Evolutionary conservation across 2,329 filamentous ascomycete species (phyloP).

Genomic region (Xylaria arbuscula): DNA sequence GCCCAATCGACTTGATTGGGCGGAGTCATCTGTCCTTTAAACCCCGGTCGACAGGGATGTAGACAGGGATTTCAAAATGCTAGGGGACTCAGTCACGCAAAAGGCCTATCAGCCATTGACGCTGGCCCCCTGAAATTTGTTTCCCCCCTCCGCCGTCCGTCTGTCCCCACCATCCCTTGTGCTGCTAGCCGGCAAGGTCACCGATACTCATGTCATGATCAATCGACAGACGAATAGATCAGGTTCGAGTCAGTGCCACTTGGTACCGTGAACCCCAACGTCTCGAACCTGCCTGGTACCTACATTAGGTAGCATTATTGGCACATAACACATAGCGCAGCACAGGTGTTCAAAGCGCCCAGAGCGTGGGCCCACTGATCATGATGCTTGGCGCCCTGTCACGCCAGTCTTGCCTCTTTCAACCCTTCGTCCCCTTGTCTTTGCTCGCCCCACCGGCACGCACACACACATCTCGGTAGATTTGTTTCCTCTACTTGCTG

Average conservation of each 20-base stretch:
- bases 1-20: conserved; percentile 29
- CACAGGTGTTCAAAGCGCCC: conserved; percentile 7
- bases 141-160: neutral
- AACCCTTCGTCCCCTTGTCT: conserved; percentile 13
- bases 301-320: conserved; percentile 7
- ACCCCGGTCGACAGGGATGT: conserved; percentile 31
- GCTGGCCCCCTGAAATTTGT: conserved; percentile 37
- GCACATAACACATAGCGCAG: neutral
- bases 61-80: too few species aligned
- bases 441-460: conserved; percentile 16
- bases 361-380: conserved; percentile 20
- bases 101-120: conserved; percentile 20
- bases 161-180: neutral
- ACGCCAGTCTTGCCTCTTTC: conserved; percentile 20
- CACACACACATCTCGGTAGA: conserved; percentile 27
- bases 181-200: neutral
- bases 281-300: conserved; percentile 8
- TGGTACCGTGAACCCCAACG: neutral
- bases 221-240: neutral
- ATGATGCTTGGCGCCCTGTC: conserved; percentile 27
- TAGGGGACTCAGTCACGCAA: conserved; percentile 30
- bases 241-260: neutral
- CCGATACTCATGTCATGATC: neutral
- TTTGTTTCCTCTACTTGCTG: neutral
- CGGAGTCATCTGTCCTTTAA: conserved; percentile 22